Base-by-base conservation (phyloP, 345 rosid genomes). In the Arabis hirsuta region DNA sequence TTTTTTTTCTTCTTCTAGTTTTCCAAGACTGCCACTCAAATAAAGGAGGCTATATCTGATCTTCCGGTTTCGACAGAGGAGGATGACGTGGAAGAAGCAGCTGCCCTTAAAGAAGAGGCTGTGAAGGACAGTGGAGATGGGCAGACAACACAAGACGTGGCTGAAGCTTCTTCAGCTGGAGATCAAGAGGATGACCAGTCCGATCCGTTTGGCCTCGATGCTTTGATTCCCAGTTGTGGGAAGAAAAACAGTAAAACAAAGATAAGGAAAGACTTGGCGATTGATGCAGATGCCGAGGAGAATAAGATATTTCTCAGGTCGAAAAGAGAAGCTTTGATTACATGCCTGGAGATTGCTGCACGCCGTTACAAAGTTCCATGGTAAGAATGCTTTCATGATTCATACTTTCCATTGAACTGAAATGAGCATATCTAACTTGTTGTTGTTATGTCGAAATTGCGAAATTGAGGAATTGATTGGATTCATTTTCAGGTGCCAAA, bases 141-240 rank as follows among this genome's bases (percentile, higher is more conserved):
- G 32, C 65, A 63, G 45, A 75, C 66, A 16, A 65, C 81, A 20
- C 78, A 55, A 58, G 82, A 69, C 4, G 7, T 63, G 70, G 69
- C 72, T 73, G 55, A 71, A 34, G 81, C 36, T 73, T 72, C 34
- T 64, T 61, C 56, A 32, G 77, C 54, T 12, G 88, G 79, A 74
- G 90, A 52, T 36, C 71, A 68, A 38, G 76, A 76, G n/a, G 43
- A 80, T 72, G 82, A 53, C 3, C 92, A 85, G 78, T 83, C 88
- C 5, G 99, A 95, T 83, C 97, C 97, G 14, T 91, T 95, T 79
- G 97, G 99, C 39, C 99, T 95, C 0, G 90, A 95, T 67, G 86
- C 91, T 44, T 81, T 82, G 45, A 87, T 95, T 62, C 82, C 90
- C 5, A 78, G 79, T 65, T 55, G 74, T 36, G 81, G 55, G 43